Percentiles rank a stretch among this genome's conserved stretches.
Conservation (phyloP, 768 basidiomycete species). For the Amanita pseudoporphyria region DNA sequence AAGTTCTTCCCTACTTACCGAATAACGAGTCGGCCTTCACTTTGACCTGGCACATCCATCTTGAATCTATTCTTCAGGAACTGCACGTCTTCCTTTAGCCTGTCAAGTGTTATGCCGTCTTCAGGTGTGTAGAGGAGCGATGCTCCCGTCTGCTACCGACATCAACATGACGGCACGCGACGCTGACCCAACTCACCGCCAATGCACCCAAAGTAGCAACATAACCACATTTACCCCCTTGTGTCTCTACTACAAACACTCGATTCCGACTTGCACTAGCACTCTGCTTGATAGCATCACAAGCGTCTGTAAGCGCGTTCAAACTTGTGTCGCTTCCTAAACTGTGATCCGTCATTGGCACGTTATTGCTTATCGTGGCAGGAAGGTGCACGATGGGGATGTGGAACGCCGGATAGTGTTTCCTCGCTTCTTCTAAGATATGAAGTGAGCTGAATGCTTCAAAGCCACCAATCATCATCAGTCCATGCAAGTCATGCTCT, state of each 20-base stretch:
- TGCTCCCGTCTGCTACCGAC: constrained; percentile 66
- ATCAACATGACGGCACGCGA: neutral
- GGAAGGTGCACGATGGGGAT: constrained; percentile 96
- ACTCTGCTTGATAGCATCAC: constrained; percentile 98
- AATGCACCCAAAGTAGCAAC: constrained; percentile 92
- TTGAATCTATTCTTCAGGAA: constrained; percentile 82
- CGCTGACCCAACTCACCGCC: constrained; percentile 51
- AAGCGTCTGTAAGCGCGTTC: constrained; percentile 95
- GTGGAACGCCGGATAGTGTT: constrained; percentile 83
- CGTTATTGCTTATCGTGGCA: constrained; percentile 97
- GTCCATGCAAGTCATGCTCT: constrained; percentile 62
- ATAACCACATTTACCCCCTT: constrained; percentile 95
- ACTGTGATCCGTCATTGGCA: constrained; percentile 94
- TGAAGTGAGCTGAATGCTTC: constrained; percentile 82
- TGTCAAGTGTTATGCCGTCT: constrained; percentile 75
- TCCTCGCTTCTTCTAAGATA: constrained; percentile 71
- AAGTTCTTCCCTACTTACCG: constrained; percentile 40
- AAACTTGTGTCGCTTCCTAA: constrained; percentile 95
- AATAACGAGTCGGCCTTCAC: constrained; percentile 89
- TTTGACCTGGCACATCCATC: constrained; percentile 81
- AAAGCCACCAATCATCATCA: constrained; percentile 93
- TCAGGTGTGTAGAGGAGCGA: constrained; percentile 93
- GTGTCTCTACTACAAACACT: constrained; percentile 97
- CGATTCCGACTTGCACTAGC: constrained; percentile 93
- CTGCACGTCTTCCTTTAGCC: constrained; percentile 73